Evolutionary conservation across 805 yeast genomes (phyloP), one percentile per base, ranked within the genome.

Genomic region (Wickerhamomyces tratensis): DNA sequence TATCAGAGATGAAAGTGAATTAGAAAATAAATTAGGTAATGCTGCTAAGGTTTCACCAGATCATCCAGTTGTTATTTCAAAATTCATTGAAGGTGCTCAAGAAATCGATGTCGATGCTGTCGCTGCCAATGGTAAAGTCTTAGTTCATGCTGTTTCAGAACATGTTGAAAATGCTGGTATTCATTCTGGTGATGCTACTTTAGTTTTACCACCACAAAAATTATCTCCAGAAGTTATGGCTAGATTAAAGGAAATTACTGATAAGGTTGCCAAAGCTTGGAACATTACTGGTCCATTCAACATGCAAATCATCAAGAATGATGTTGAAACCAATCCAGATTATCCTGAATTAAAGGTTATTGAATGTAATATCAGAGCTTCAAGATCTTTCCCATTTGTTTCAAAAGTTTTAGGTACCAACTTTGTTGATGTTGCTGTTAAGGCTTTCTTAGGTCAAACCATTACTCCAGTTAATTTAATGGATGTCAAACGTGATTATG

Each of bases 151-250:
- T 46, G 85, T 91, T 46, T 86, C 96, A 50, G 98, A 93, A 67
- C 98, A 91, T 64, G 95, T 89, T 58, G 98, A 91, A 69, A 88
- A 89, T 58, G 98, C 98, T 9, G 98, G 98, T 73, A 84, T 93
- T 45, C 98, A 91, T 69, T 89, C 97, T 41, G 98, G 98, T 65
- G 98, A 91, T 67, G 98, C 98, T 42, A 88, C 98, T 30, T 77
- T 91, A 58, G 80, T 91, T 40, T 74, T 93, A 46, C 98, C 98
- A 46, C 98, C 98, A 27, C 95, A 82, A 63, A 68, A 72, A 46
- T 71, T 93, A 47, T 77, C 80, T 38, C 79, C 80, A 39, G 71
- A 66, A 14, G 72, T 80, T 41, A 71, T 89, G 74, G 66, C 56
- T 26, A 77, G 96, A 59, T 72, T 91, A 53, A 86, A 86, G 67